A percentile compares a stretch with the other conserved stretches of the same genome.
phyloP scores from a whole-genome alignment of 2,329 filamentous ascomycete species.

The Mycosphaerelloides madeirae region DNA sequence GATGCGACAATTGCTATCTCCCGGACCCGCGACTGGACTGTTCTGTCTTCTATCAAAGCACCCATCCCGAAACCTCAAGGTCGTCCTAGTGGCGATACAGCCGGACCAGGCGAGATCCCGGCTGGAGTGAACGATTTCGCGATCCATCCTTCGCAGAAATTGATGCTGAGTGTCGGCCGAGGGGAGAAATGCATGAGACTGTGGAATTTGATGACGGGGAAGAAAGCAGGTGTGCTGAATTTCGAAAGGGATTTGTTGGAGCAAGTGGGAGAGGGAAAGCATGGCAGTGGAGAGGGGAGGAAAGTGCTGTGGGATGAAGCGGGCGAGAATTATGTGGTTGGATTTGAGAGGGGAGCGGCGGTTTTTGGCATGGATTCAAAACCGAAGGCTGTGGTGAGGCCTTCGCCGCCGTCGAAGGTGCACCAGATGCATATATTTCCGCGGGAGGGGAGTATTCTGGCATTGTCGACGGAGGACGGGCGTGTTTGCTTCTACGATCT shows the following conservation, averaged over 20 bases:
- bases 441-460: slow-evolving; percentile 50
- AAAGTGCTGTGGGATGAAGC: slow-evolving; percentile 73
- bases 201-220: slow-evolving; percentile 95
- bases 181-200: slow-evolving; percentile 87
- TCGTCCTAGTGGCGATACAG: slow-evolving; percentile 84
- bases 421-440: slow-evolving; percentile 74
- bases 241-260: slow-evolving; percentile 70
- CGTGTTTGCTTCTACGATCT: slow-evolving; percentile 79
- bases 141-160: slow-evolving; percentile 90
- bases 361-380: slow-evolving; percentile 86
- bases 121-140: slow-evolving; percentile 93
- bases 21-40: slow-evolving; percentile 80
- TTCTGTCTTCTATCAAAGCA: slow-evolving; percentile 82
- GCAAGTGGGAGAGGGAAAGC: slow-evolving; percentile 70
- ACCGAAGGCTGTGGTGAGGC: slow-evolving; percentile 68
- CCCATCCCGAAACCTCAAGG: slow-evolving; percentile 76
- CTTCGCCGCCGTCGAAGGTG: slow-evolving; percentile 68
- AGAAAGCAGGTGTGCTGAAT: slow-evolving; percentile 87
- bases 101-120: slow-evolving; percentile 71
- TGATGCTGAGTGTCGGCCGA: slow-evolving; percentile 89
- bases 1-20: slow-evolving; percentile 89
- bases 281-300: slow-evolving; percentile 75
- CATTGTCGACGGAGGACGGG: slow-evolving; percentile 85
- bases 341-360: slow-evolving; percentile 78
- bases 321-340: slow-evolving; percentile 80